A percentile compares a stretch with the other conserved stretches of the same genome.
Evolutionary conservation across 2,329 filamentous ascomycete species (phyloP).

Genomic region (Trichoderma pleuroti): DNA sequence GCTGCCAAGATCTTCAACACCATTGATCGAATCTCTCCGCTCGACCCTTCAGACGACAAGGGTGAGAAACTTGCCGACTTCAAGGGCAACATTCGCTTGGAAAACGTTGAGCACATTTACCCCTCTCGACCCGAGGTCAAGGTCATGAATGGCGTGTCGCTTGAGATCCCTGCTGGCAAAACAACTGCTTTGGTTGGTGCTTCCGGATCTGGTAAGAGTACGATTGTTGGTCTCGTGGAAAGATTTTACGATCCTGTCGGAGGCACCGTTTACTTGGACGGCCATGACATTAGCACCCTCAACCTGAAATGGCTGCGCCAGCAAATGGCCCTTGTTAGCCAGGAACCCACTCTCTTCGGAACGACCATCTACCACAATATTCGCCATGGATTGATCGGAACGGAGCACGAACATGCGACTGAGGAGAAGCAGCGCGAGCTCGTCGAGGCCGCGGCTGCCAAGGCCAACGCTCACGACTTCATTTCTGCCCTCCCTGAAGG

Average conservation of each 20-base stretch:
- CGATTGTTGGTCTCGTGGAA: constrained; percentile 88
- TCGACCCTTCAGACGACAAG: constrained; percentile 68
- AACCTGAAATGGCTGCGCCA: constrained; percentile 90
- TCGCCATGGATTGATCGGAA: constrained; percentile 81
- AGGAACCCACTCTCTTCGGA: constrained; percentile 88
- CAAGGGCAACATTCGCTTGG: constrained; percentile 74
- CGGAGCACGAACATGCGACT: constrained; percentile 62
- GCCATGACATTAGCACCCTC: constrained; percentile 72
- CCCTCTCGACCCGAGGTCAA: constrained; percentile 87
- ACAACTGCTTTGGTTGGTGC: constrained; percentile 91
- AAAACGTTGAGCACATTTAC: constrained; percentile 87
- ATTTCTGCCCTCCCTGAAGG: constrained; percentile 77
- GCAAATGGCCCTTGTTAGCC: constrained; percentile 87
- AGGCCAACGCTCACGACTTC: constrained; percentile 94
- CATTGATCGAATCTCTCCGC: constrained; percentile 81
- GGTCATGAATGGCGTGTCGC: constrained; percentile 79
- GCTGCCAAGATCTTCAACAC: constrained; percentile 90
- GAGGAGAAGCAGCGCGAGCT: constrained; percentile 67
- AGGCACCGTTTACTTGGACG: constrained; percentile 77
- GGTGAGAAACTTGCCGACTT: constrained; percentile 71
- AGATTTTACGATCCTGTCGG: constrained; percentile 89
- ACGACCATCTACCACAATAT: constrained; percentile 91
- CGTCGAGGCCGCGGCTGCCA: constrained; percentile 77
- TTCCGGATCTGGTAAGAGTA: constrained; percentile 92
- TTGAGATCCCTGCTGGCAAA: constrained; percentile 85